Percentiles rank a stretch among this genome's conserved stretches.
Evolutionary conservation across 331 rosid species (phyloP).

Genomic region (Pyrus hybrid): DNA sequence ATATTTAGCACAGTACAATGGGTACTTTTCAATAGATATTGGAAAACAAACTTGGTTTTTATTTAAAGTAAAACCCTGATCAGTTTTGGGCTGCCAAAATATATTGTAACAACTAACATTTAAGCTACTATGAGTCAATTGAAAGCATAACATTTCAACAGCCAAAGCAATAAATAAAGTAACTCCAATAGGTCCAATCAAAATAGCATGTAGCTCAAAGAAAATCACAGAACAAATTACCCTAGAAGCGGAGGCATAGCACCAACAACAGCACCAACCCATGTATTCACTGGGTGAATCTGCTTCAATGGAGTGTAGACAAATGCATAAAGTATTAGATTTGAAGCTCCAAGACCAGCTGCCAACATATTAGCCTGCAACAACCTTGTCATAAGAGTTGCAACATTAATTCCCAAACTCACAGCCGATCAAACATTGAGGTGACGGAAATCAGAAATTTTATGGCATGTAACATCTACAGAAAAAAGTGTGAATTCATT

Average conservation of each 20-base stretch:
- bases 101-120: neutral
- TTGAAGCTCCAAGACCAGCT: conserved; percentile 95
- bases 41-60: neutral
- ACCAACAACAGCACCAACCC: conserved; percentile 99
- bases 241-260: conserved; percentile 99
- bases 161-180: neutral
- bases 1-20: neutral
- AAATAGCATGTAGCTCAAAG: neutral
- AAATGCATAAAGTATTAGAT: conserved; percentile 76
- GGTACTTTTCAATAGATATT: neutral
- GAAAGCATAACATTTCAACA: neutral
- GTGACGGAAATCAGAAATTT: conserved; percentile 1
- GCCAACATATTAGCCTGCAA: conserved; percentile 96
- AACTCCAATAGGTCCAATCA: neutral
- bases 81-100: neutral
- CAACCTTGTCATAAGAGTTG: too few species aligned
- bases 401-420: conserved; percentile 40
- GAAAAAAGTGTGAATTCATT: conserved; percentile 10
- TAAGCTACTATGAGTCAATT: neutral
- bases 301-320: conserved; percentile 91
- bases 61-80: neutral
- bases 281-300: conserved; percentile 91
- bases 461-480: neutral
- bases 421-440: conserved; percentile 4
- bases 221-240: conserved; percentile 26